Base-by-base conservation (phyloP, 805 yeast genomes). In the Blastobotrys terrestris region DNA sequence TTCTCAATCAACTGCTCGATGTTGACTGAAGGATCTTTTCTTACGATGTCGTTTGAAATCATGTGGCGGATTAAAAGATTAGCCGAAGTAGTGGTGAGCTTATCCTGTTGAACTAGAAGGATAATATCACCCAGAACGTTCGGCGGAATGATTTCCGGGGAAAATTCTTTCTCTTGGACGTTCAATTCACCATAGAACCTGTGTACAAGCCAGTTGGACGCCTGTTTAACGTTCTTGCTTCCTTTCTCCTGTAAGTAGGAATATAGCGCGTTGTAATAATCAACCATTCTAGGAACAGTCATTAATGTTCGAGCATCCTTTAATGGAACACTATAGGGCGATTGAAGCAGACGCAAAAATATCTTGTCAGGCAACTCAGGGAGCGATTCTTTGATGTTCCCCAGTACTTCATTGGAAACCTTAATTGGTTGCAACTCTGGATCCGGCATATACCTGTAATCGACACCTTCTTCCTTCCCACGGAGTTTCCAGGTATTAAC, bases 401-500 rank as follows among this genome's bases (percentile, higher is more conserved):
- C 59, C 0, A 77, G 62, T 3, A 84, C 75, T 0, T 64, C 63
- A 1, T 68, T 53, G 40, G 77, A 71, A 2, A 92, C 65, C 14
- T 61, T 54, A 2, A 91, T 68, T 1, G 70, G 67, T 0, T 94
- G 90, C 31, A 94, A 70, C 66, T 94, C 99, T 1, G 95, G 87
- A 66, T 94, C 99, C 0, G 98, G 97, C 77, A 92, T 84, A 64
- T 90, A 94, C 61, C 98, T 74, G 68, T 94, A 94, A 67, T 94
- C 99, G 11, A 87, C 77, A 0, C 87, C 78, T 41, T 79, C 78
- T 65, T 92, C 97, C 62, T 94, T 94, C 2, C 79, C 74, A 63
- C 99, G 78, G 48, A 85, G 69, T 48, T 78, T 75, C 45, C 77
- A 73, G 0, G 98, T 92, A 43, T 73, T 71, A 2, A 67, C 67